Percentiles rank a stretch among this genome's conserved stretches.
Evolutionary conservation across 441 rosid species (phyloP).

Genomic region (Gossypium lobatum): DNA sequence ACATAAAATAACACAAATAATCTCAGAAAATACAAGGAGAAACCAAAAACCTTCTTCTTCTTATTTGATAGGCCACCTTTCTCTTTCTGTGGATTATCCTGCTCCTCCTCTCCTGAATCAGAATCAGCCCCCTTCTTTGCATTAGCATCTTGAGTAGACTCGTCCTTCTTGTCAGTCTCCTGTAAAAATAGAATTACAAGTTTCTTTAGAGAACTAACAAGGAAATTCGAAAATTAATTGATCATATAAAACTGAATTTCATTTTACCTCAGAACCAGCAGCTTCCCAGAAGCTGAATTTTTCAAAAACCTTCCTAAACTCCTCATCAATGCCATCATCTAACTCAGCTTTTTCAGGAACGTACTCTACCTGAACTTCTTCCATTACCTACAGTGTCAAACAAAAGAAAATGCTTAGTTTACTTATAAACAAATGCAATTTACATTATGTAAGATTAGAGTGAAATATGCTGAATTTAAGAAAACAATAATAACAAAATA

Average conservation of each 20-base stretch:
- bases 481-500: background rate
- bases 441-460: background rate
- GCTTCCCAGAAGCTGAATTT: conserved; percentile 59
- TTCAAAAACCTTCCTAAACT: conserved; percentile 75
- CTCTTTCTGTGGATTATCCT: conserved; percentile 40
- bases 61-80: conserved; percentile 78
- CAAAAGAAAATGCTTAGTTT: background rate
- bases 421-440: background rate
- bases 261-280: conserved; percentile 52
- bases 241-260: background rate
- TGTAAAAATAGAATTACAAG: conserved; percentile 18
- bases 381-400: conserved; percentile 35
- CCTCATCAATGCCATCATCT: conserved; percentile 74
- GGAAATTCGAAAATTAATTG: background rate
- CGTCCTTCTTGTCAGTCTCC: conserved; percentile 63
- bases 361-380: conserved; percentile 76
- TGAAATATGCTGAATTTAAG: background rate
- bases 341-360: conserved; percentile 81
- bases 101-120: conserved; percentile 28
- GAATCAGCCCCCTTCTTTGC: conserved; percentile 59
- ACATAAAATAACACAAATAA: background rate
- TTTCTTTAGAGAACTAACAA: background rate
- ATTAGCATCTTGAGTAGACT: conserved; percentile 55
- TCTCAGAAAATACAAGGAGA: background rate
- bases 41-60: conserved; percentile 69